Base-by-base conservation (phyloP, 192 early-diverging fungal genomes). In the Phycomyces blakesleeanus region DNA sequence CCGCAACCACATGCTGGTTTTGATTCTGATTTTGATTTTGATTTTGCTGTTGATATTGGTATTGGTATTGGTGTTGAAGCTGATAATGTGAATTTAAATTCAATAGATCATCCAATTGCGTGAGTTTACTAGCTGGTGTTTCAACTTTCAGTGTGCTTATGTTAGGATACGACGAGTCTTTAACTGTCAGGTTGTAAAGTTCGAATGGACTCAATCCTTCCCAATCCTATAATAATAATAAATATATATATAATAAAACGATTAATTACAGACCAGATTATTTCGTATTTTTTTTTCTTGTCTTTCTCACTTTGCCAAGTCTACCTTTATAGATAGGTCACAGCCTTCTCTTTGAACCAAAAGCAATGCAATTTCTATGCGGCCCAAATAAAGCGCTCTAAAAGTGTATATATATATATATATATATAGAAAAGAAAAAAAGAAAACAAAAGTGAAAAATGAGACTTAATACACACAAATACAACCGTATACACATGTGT, bases 141-240 rank as follows among this genome's bases (percentile, higher is more conserved):
- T n/a, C n/a, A n/a, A n/a, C n/a, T n/a, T n/a, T n/a, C n/a, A n/a
- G n/a, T n/a, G n/a, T n/a, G n/a, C n/a, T n/a, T n/a, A n/a, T n/a
- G n/a, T n/a, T n/a, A n/a, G n/a, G n/a, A n/a, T n/a, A n/a, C n/a
- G n/a, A n/a, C n/a, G n/a, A n/a, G n/a, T 54, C 60, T 27, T 22
- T 26, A 4, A 72, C 61, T 9, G 67, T 71, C 4, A 53, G 42
- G 55, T 67, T 64, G 44, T 66, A 73, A 5, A 83, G 26, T 57
- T 81, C 78, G 12, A 74, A 22, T 24, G 78, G 69, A 37, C 61
- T 72, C 29, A 80, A 72, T 49, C 75, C 67, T 58, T 81, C 82
- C 54, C 76, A 66, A 66, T 82, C 71, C 72, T 84, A 77, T 15
- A n/a, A 4, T 20, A 47, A n/a, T 5, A 27, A 38, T 55, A n/a